phyloP scores from a whole-genome alignment of 1,139 yeast genomes.

The Yamadazyma buinensis region DNA sequence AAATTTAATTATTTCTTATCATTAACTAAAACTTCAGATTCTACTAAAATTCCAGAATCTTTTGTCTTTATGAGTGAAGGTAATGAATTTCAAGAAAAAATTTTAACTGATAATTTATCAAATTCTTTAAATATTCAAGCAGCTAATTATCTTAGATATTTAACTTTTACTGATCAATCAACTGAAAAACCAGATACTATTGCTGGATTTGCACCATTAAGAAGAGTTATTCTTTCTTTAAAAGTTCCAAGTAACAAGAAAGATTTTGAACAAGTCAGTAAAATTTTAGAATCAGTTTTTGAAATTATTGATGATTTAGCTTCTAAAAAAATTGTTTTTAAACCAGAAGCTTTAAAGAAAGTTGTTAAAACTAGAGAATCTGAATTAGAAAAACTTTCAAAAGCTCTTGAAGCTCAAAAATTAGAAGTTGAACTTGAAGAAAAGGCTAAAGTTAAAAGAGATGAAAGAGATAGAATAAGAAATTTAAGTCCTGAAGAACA shows the following conservation, averaged over 20 bases:
- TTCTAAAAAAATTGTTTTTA: slow-evolving; percentile 42
- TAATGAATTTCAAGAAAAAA: slow-evolving; percentile 69
- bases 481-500: slow-evolving; percentile 67
- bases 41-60: slow-evolving; percentile 63
- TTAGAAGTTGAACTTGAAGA: slow-evolving; percentile 68
- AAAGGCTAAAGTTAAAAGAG: slow-evolving; percentile 66
- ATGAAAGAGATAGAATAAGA: slow-evolving; percentile 53
- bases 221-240: slow-evolving; percentile 54
- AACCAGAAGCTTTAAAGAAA: slow-evolving; percentile 72
- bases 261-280: slow-evolving; percentile 45
- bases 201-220: slow-evolving; percentile 49
- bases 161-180: slow-evolving; percentile 84
- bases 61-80: slow-evolving; percentile 90
- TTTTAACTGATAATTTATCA: slow-evolving; percentile 48
- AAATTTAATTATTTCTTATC: slow-evolving; percentile 77
- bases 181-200: slow-evolving; percentile 58
- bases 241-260: slow-evolving; percentile 41
- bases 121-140: slow-evolving; percentile 47
- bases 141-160: slow-evolving; percentile 50
- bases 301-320: slow-evolving; percentile 52
- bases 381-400: slow-evolving; percentile 59
- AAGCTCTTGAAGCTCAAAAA: slow-evolving; percentile 54
- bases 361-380: slow-evolving; percentile 70
- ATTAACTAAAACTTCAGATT: slow-evolving; percentile 75
- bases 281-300: slow-evolving; percentile 50